Conservation (phyloP, 768 basidiomycete species). For the button mushroom (Agaricus bisporus) region DNA sequence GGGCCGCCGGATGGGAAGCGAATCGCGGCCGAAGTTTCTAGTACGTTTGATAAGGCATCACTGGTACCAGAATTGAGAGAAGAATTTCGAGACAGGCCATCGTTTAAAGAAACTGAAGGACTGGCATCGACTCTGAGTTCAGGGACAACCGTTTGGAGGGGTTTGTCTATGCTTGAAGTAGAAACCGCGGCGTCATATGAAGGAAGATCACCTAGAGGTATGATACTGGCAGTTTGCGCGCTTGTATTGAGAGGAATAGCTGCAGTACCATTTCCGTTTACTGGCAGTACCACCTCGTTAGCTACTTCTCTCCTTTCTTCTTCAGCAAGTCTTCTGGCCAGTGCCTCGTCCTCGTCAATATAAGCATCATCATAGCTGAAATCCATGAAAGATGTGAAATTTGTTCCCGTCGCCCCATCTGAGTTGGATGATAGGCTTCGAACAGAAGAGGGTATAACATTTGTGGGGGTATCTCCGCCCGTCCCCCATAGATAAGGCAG, state of each 20-base stretch:
- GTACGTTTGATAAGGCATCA: background rate
- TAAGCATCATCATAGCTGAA: slow-evolving; percentile 5
- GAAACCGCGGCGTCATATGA: slow-evolving; percentile 3
- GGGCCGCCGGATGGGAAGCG: background rate
- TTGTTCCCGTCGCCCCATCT: background rate
- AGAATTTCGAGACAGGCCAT: slow-evolving; percentile 1
- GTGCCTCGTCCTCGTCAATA: slow-evolving; percentile 37
- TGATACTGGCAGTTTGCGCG: background rate
- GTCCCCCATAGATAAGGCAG: slow-evolving; percentile 2
- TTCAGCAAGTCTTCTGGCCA: slow-evolving; percentile 35
- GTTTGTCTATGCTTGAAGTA: background rate
- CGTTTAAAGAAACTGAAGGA: background rate
- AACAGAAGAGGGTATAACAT: no score
- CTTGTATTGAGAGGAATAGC: background rate
- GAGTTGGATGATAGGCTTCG: background rate
- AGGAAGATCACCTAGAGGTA: background rate
- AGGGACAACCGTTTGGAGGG: background rate
- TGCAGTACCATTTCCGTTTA: slow-evolving; percentile 19
- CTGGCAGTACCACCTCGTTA: slow-evolving; percentile 28
- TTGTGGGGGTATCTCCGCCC: background rate
- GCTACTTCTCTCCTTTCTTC: slow-evolving; percentile 34
- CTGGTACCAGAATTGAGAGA: slow-evolving; percentile 1
- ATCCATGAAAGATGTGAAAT: background rate
- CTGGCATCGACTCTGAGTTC: background rate
- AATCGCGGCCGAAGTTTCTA: background rate